Conservation (phyloP, 306 rosid species). For the Trichosanthes cucumerina region DNA sequence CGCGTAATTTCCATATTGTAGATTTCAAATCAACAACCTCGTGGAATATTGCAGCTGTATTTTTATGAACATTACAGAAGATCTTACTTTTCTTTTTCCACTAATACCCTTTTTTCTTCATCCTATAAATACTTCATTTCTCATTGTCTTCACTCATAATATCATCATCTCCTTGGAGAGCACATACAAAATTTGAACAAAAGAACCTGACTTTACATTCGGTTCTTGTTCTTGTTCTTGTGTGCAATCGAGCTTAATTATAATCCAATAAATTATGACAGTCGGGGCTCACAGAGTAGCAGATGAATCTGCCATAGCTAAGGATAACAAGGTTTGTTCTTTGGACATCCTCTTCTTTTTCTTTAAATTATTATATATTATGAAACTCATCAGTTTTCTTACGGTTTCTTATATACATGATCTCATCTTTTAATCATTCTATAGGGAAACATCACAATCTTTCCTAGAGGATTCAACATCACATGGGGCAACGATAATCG, state of each 20-base stretch:
- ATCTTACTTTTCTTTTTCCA: not conserved
- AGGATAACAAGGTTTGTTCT: not conserved
- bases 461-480: not conserved
- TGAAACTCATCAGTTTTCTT: not conserved
- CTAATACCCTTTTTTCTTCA: not conserved
- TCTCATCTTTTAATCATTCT: not conserved
- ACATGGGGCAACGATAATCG: constrained; percentile 10
- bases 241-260: not conserved
- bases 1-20: not conserved
- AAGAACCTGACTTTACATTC: too few species aligned
- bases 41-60: not conserved
- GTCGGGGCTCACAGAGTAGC: not conserved
- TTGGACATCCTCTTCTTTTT: not conserved
- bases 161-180: not conserved
- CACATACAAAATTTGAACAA: not conserved
- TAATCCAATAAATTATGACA: not conserved
- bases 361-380: not conserved
- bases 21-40: not conserved
- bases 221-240: too few species aligned
- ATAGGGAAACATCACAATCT: not conserved
- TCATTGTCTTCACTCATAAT: not conserved
- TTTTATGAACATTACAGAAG: not conserved
- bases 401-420: not conserved
- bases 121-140: not conserved
- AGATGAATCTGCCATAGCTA: not conserved